Percentiles rank a stretch among this genome's conserved stretches.
Evolutionary conservation across 1,284 basidiomycete species (phyloP).

Genomic region (Gomphus bonarii): DNA sequence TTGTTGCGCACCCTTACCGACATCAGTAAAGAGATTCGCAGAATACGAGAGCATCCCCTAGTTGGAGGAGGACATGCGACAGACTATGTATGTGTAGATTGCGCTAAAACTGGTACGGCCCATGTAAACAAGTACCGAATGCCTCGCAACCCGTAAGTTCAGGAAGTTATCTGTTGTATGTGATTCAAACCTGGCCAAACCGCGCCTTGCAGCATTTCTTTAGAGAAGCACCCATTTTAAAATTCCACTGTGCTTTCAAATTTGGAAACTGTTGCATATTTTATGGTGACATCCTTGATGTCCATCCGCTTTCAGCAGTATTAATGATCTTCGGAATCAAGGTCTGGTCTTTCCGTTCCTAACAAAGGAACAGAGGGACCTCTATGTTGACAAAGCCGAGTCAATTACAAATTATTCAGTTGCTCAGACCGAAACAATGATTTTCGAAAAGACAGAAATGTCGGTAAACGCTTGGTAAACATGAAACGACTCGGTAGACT

Average conservation of each 20-base stretch:
- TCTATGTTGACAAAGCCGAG: too few species aligned
- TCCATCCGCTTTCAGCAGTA: neutral
- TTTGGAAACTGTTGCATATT: constrained; percentile 2
- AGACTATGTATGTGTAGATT: neutral
- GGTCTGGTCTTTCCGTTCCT: constrained; percentile 54
- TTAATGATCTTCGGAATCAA: neutral
- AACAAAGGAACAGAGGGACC: too few species aligned
- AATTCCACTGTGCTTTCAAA: constrained; percentile 5
- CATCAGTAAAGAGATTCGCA: constrained; percentile 4
- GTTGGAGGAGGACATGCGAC: constrained; percentile 8
- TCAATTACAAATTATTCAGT: too few species aligned
- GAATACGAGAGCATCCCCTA: constrained; percentile 4
- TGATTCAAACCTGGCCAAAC: neutral
- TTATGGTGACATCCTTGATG: neutral
- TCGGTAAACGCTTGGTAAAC: too few species aligned
- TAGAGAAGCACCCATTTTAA: constrained; percentile 3
- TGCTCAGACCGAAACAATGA: too few species aligned
- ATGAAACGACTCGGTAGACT: too few species aligned
- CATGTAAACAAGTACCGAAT: neutral
- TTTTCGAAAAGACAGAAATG: too few species aligned
- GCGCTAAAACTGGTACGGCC: constrained; percentile 2
- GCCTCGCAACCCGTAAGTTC: neutral
- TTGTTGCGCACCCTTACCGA: neutral
- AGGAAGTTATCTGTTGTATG: neutral
- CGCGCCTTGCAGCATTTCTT: neutral